These are phyloP conservation scores for Chalaropsis thielavioides DNA, from an alignment of 2,329 filamentous ascomycete species.

Conservation along the genomic window DNA sequence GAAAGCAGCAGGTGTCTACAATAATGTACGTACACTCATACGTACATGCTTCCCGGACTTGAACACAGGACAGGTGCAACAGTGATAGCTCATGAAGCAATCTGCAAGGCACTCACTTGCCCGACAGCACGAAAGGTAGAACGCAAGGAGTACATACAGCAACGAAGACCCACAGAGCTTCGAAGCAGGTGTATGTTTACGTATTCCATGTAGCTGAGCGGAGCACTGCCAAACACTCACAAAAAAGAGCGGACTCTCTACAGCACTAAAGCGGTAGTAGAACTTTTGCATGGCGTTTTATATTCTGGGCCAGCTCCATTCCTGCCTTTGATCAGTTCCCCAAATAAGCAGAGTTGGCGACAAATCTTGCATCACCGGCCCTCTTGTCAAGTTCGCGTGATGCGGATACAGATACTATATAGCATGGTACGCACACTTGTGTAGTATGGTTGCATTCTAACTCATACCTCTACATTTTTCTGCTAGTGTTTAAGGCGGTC, in stretches of 20 bases:
- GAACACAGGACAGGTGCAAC: background rate
- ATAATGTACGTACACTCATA: too few relatives aligned
- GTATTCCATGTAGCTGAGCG: background rate
- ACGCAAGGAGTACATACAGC: too few relatives aligned
- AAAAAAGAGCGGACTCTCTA: too few relatives aligned
- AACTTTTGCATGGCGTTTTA: background rate
- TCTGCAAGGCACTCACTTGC: background rate
- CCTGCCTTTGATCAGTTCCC: too few relatives aligned
- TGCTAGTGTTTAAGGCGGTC: too few relatives aligned
- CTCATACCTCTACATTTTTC: too few relatives aligned
- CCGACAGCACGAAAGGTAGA: background rate
- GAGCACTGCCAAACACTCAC: too few relatives aligned
- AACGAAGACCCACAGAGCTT: too few relatives aligned
- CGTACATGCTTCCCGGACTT: too few relatives aligned
- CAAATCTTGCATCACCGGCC: background rate
- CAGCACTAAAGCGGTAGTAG: background rate
- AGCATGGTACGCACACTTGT: background rate
- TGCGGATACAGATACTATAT: background rate
- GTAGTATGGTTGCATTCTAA: too few relatives aligned
- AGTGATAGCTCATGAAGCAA: background rate
- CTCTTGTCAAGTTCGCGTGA: background rate
- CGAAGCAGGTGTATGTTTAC: background rate
- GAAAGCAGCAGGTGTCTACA: too few relatives aligned
- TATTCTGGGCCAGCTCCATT: background rate
- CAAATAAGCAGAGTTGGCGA: background rate